Percentiles rank a stretch among this genome's conserved stretches.
Evolutionary conservation across 2,329 filamentous ascomycete genomes (phyloP).

Genomic region (Exophiala sideris): DNA sequence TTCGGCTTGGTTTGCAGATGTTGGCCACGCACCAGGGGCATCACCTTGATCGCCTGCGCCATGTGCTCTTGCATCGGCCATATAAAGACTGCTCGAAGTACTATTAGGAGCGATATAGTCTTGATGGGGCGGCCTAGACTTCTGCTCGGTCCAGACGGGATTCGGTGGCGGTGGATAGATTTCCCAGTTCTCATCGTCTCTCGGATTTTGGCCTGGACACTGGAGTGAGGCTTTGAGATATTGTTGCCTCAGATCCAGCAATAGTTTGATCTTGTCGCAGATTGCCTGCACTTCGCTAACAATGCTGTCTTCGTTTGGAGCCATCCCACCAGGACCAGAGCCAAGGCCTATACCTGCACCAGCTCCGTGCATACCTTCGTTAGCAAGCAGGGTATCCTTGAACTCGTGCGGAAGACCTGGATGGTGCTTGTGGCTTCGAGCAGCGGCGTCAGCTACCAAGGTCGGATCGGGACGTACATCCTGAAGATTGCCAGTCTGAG

Average conservation of each 20-base stretch:
- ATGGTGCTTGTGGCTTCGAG: constrained; percentile 50
- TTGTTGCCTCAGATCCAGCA: constrained; percentile 82
- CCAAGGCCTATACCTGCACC: constrained; percentile 60
- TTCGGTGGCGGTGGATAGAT: constrained; percentile 91
- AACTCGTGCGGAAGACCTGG: constrained; percentile 53
- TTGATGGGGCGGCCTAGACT: constrained; percentile 35
- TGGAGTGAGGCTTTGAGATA: constrained; percentile 87
- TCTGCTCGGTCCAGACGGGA: constrained; percentile 75
- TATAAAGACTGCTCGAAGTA: constrained; percentile 31
- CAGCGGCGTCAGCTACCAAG: constrained; percentile 47
- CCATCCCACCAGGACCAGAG: constrained; percentile 60
- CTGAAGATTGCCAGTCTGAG: constrained; percentile 17
- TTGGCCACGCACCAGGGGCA: constrained; percentile 22
- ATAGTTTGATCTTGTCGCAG: constrained; percentile 83
- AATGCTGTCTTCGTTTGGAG: constrained; percentile 72
- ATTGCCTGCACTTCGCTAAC: constrained; percentile 81
- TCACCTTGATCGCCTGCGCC: constrained; percentile 10
- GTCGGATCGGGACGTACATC: constrained; percentile 12
- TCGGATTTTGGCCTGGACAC: constrained; percentile 77
- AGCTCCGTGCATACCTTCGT: constrained; percentile 56
- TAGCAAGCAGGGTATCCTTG: constrained; percentile 51
- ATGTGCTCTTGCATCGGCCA: constrained; percentile 21
- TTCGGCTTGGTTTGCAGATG: constrained; percentile 30
- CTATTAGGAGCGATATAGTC: constrained; percentile 26
- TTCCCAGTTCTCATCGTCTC: constrained; percentile 75